Evolutionary conservation across 108 stramenopile genomes (phyloP), one percentile per base, ranked within the genome.

Genomic region (Conticribra weissflogii): DNA sequence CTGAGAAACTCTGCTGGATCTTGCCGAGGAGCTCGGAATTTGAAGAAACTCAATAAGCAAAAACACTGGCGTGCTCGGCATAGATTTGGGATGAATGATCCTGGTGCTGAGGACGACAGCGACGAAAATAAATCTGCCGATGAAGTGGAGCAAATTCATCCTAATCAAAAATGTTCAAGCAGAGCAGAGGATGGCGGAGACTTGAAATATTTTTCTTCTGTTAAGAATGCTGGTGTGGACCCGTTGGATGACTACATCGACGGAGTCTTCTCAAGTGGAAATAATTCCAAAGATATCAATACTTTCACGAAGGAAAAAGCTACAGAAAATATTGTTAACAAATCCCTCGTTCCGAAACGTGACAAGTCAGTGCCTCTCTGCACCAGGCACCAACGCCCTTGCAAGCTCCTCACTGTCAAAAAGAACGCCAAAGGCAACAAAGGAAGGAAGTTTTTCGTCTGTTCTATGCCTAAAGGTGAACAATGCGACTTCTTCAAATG

Each of bases 401-500:
- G 91, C 63, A 91, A 91, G 63, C 67, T 90, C 2, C 57, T 91
- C 0, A 81, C 67, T 14, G 96, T 96, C 18, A 96, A 92, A 65
- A 94, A 89, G 82, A 85, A 84, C 53, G 81, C 76, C 14, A 74
- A 80, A 47, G 93, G 87, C 18, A 96, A 96, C 64, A 93, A 88
- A 63, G 96, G 96, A 24, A 71, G 92, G 18, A 86, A 88, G 55
- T 96, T 96, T 66, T 94, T 84, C 79, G 88, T 76, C 4, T 96
- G 96, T 64, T 78, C 86, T 15, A 76, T 94, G 84, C 91, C 93
- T 0, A 75, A 77, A 30, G 96, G 91, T 17, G 93, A 96, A 45
- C 86, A 94, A 55, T 96, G 96, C 66, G 84, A 96, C 54, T 85
- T 83, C 66, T 96, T 96, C 82, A 66, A 90, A 72, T 96, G 96